These are phyloP conservation scores for Dactylella cylindrospora DNA, from an alignment of 2,329 filamentous ascomycete genomes.

Conservation along the genomic window DNA sequence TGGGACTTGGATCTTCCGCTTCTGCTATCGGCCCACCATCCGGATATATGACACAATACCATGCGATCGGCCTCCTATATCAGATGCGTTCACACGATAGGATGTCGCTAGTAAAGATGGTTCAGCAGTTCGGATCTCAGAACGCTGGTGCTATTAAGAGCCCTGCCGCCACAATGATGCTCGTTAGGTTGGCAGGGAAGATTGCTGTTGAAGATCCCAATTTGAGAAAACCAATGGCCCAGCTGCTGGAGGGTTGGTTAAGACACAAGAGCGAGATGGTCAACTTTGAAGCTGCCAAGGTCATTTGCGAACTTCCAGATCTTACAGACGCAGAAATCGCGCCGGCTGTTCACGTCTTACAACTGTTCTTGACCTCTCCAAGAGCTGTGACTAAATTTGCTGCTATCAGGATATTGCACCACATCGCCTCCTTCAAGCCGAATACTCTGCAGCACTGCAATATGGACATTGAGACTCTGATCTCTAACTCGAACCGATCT, in stretches of 20 bases:
- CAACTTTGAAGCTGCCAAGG: constrained; percentile 98
- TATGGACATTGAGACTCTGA: constrained; percentile 93
- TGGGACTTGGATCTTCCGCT: constrained; percentile 83
- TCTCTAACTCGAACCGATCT: constrained; percentile 94
- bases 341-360: constrained; percentile 90
- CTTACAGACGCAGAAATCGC: constrained; percentile 87
- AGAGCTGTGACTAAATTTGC: constrained; percentile 96
- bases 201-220: constrained; percentile 89
- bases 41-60: constrained; percentile 97
- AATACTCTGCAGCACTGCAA: constrained; percentile 90
- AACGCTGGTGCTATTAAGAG: constrained; percentile 90
- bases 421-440: constrained; percentile 95
- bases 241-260: constrained; percentile 92
- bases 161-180: constrained; percentile 85
- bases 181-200: constrained; percentile 89
- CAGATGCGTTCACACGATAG: constrained; percentile 97
- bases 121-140: constrained; percentile 82
- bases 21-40: constrained; percentile 78
- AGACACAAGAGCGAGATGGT: constrained; percentile 99
- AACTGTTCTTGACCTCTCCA: constrained; percentile 94
- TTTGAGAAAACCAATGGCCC: constrained; percentile 92
- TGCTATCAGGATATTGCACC: constrained; percentile 91
- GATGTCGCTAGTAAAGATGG: constrained; percentile 99
- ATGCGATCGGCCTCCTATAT: constrained; percentile 94
- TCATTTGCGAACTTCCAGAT: constrained; percentile 91